Conservation (phyloP, 345 rosid genomes). For the Arabidopsis suecica region DNA sequence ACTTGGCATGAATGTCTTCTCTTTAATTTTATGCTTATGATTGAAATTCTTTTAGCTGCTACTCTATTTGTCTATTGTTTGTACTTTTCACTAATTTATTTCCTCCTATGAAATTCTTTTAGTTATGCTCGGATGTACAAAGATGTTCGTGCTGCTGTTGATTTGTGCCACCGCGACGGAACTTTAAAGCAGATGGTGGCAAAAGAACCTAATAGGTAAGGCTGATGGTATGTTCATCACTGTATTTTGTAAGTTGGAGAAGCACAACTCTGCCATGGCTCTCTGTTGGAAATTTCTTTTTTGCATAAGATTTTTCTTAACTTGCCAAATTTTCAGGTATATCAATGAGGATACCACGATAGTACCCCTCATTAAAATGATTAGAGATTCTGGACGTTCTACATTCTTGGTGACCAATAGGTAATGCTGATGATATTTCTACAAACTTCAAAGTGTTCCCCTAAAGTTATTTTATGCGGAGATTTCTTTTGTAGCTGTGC, state of each 20-base stretch:
- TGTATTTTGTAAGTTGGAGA: background rate
- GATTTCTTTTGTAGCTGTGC: conserved; percentile 9
- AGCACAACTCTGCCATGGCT: background rate
- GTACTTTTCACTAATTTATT: background rate
- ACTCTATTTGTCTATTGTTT: background rate
- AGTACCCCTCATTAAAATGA: conserved; percentile 90
- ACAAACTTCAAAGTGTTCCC: background rate
- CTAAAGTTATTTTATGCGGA: conserved; percentile 7
- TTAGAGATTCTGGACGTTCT: conserved; percentile 87
- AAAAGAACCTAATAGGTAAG: conserved; percentile 70
- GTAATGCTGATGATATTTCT: conserved; percentile 40
- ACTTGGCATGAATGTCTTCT: background rate
- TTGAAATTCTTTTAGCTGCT: background rate
- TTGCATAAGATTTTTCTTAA: background rate
- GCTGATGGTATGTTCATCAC: background rate
- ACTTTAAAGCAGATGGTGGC: conserved; percentile 98
- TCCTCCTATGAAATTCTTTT: conserved; percentile 27
- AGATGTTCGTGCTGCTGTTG: conserved; percentile 97
- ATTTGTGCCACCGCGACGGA: conserved; percentile 98
- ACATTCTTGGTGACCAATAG: conserved; percentile 99
- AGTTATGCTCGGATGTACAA: conserved; percentile 86
- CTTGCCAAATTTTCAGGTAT: conserved; percentile 53
- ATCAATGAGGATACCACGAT: conserved; percentile 79
- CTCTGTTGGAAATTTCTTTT: background rate
- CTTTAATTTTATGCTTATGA: background rate